A percentile compares a stretch with the other conserved stretches of the same genome.
Conservation (phyloP, 208 protist species). For the Acanthamoeba lenticulata region DNA sequence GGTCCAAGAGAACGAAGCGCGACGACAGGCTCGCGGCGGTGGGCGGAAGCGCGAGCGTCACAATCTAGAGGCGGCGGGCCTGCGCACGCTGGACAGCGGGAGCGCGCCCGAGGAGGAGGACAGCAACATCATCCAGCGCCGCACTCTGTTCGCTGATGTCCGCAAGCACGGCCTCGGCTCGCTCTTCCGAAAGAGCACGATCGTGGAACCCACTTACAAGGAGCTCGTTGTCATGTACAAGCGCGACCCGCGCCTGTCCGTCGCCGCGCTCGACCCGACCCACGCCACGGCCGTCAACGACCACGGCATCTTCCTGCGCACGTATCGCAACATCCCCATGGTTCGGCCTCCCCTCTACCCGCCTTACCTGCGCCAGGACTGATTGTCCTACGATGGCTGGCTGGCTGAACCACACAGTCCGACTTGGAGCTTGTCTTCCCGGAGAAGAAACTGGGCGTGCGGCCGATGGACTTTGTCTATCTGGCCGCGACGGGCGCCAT, state of each 20-base stretch:
- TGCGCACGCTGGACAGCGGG: not conserved
- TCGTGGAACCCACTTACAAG: constrained; percentile 23
- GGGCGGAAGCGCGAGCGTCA: not conserved
- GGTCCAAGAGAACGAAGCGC: not conserved
- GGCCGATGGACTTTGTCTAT: constrained; percentile 19
- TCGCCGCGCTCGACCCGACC: not conserved
- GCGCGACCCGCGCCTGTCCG: not conserved
- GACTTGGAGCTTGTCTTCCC: constrained; percentile 4
- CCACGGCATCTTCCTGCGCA: not conserved
- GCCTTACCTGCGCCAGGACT: not conserved
- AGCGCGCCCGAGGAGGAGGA: not conserved
- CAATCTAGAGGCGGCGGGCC: not conserved
- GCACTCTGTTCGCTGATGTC: not conserved
- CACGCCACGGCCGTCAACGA: not conserved
- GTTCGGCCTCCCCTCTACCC: not conserved
- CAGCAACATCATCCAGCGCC: not conserved
- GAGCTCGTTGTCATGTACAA: constrained; percentile 18
- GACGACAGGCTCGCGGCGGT: not conserved
- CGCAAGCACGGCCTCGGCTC: constrained; percentile 17
- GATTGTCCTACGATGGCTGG: not conserved
- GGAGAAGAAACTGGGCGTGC: constrained; percentile 7
- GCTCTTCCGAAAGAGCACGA: constrained; percentile 19
- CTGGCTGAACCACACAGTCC: not conserved
- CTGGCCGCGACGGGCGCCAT: not conserved
- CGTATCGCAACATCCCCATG: constrained; percentile 27